phyloP scores from a whole-genome alignment of 225 moss, liverwort and hornwort species.

The Asterella californica region DNA sequence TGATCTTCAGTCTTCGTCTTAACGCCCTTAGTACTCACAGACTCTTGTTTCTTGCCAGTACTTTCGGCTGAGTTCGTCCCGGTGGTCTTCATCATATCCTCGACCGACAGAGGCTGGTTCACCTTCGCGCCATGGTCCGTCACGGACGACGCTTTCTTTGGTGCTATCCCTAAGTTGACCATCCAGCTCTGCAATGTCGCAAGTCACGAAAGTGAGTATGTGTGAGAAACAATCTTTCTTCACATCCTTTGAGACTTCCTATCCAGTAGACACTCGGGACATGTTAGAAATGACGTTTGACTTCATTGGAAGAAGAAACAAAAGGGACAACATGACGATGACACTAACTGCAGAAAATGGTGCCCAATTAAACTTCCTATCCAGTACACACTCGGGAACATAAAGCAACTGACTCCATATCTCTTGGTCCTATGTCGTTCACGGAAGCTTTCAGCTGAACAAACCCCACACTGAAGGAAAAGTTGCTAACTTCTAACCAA shows the following conservation, averaged over 20 bases:
- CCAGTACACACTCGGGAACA: too few species aligned
- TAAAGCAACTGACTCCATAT: background rate
- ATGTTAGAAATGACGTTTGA: too few species aligned
- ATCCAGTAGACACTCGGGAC: too few species aligned
- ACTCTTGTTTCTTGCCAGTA: conserved; percentile 25
- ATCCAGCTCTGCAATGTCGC: conserved; percentile 68
- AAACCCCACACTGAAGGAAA: background rate
- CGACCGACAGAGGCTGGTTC: background rate
- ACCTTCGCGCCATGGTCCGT: conserved; percentile 20
- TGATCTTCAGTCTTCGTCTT: conserved; percentile 2
- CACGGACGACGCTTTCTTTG: conserved; percentile 34
- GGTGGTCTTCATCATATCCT: background rate
- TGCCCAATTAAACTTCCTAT: too few species aligned
- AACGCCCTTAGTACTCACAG: conserved; percentile 1
- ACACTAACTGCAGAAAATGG: too few species aligned
- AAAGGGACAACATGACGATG: too few species aligned
- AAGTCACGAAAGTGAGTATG: background rate
- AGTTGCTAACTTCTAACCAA: background rate
- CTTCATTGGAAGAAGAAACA: too few species aligned
- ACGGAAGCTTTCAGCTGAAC: background rate
- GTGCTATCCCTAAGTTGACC: conserved; percentile 66
- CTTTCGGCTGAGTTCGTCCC: conserved; percentile 19
- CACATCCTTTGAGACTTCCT: too few species aligned
- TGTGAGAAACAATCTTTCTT: too few species aligned
- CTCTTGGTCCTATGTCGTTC: background rate